Conservation (phyloP, 73 alveolate genomes). For the Paramecium pentaurelia region DNA sequence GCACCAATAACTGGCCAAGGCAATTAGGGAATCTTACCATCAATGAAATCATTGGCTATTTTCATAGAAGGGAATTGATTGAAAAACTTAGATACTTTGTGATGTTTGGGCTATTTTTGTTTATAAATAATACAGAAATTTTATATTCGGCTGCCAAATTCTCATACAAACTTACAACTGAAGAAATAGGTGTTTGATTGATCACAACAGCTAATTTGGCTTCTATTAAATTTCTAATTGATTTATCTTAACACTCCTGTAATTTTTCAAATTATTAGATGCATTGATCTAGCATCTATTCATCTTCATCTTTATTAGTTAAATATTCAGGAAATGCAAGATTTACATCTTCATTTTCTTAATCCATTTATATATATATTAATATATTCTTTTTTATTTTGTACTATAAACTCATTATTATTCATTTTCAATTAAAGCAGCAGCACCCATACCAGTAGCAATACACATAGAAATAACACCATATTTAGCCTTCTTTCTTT, state of each 20-base stretch:
- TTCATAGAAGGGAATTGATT: background rate
- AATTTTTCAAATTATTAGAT: background rate
- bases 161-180: background rate
- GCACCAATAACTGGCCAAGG: conserved; percentile 8
- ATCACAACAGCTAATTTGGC: background rate
- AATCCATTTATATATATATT: background rate
- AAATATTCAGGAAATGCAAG: background rate
- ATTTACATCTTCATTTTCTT: background rate
- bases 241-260: background rate
- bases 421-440: conserved; percentile 97
- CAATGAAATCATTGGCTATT: background rate
- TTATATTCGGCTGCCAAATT: background rate
- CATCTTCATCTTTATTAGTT: background rate
- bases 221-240: background rate
- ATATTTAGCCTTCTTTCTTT: conserved; percentile 92
- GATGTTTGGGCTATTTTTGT: background rate
- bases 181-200: background rate
- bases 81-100: background rate
- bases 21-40: background rate
- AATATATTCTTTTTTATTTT: background rate
- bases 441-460: conserved; percentile 99
- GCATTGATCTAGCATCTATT: background rate
- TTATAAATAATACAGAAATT: background rate
- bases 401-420: background rate
- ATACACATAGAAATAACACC: conserved; percentile 99